Evolutionary conservation across 148 eudicot species (phyloP).

Genomic region (Polygonum aviculare): DNA sequence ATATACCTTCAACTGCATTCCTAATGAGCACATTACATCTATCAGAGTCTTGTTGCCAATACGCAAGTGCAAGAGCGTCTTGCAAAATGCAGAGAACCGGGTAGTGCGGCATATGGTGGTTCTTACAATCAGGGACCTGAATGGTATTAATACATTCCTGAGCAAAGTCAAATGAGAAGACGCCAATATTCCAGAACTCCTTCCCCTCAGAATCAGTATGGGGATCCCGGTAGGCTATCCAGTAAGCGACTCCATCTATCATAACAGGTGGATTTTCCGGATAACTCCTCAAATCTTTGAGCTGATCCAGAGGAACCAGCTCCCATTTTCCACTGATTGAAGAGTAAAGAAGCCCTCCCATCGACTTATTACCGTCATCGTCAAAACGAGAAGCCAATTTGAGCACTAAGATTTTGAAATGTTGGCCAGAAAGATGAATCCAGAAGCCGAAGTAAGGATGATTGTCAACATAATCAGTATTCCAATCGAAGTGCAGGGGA

Average conservation of each 20-base stretch:
- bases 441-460: neutral
- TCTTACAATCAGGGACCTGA: neutral
- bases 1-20: neutral
- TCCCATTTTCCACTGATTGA: neutral
- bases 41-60: neutral
- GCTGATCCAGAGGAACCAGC: neutral
- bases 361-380: neutral
- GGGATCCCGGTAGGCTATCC: neutral
- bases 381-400: neutral
- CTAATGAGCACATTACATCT: neutral
- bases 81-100: neutral
- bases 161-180: neutral
- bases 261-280: neutral
- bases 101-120: neutral
- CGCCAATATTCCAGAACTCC: neutral
- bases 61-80: neutral
- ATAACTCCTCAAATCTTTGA: neutral
- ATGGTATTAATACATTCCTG: neutral
- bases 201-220: neutral
- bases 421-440: neutral
- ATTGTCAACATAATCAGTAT: neutral
- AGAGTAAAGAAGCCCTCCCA: neutral
- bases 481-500: neutral
- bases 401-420: neutral
- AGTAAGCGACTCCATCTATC: neutral